Evolutionary conservation across 257 asterid species (phyloP).

Genomic region (Solanum appendiculatum): DNA sequence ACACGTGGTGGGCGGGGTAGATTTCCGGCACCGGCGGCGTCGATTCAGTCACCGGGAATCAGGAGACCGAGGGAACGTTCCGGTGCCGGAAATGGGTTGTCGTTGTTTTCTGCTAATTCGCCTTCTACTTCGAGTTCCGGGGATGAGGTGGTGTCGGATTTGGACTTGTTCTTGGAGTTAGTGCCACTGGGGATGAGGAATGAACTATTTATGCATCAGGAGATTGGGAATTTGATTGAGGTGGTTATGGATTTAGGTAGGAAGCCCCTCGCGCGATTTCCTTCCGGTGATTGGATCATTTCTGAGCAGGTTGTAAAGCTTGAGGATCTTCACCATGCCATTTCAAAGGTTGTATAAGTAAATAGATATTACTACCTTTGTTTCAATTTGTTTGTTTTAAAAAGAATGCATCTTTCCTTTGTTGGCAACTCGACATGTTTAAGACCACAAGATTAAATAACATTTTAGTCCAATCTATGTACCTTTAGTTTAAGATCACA

Average conservation of each 20-base stretch:
- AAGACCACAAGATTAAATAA: background rate
- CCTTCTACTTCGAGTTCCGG: conserved; percentile 44
- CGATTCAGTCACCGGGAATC: conserved; percentile 49
- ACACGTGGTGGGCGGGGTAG: conserved; percentile 35
- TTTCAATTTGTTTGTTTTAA: background rate
- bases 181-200: conserved; percentile 76
- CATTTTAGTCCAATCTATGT: background rate
- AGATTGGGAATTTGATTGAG: conserved; percentile 67
- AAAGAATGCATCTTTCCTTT: background rate
- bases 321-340: conserved; percentile 73
- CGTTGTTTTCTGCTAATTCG: conserved; percentile 29
- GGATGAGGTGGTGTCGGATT: conserved; percentile 62
- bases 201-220: conserved; percentile 52
- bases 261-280: conserved; percentile 90
- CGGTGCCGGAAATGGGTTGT: conserved; percentile 35
- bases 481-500: background rate
- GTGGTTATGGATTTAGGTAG: conserved; percentile 98
- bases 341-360: conserved; percentile 59
- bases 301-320: conserved; percentile 63
- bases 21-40: conserved; percentile 31
- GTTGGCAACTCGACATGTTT: background rate
- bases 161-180: conserved; percentile 76
- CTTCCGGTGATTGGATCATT: conserved; percentile 82
- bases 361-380: background rate
- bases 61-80: conserved; percentile 63